These are phyloP conservation scores for Leccinum angustisporum DNA, from an alignment of 1,284 basidiomycete species.

Conservation along the genomic window DNA sequence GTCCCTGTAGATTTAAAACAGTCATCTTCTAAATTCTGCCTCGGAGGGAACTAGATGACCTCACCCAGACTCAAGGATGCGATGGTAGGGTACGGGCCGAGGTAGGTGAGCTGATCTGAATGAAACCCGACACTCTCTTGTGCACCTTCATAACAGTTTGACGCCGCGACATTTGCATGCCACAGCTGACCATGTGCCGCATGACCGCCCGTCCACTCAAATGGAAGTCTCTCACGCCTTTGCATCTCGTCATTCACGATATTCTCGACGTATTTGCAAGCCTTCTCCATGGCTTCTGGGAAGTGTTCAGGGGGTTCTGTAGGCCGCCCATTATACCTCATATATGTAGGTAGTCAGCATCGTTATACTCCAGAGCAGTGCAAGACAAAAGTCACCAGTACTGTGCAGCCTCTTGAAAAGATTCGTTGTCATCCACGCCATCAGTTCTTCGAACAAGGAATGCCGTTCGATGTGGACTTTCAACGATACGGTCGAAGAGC, in stretches of 20 bases:
- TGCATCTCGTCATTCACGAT: constrained; percentile 76
- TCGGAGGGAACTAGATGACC: constrained; percentile 18
- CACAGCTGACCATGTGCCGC: constrained; percentile 49
- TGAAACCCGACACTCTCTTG: constrained; percentile 87
- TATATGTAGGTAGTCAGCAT: constrained; percentile 14
- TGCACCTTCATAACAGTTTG: constrained; percentile 87
- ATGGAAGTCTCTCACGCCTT: constrained; percentile 58
- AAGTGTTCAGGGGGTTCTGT: constrained; percentile 61
- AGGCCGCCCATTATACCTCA: constrained; percentile 77
- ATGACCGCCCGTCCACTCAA: constrained; percentile 64
- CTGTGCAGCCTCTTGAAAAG: constrained; percentile 63
- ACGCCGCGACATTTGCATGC: constrained; percentile 88
- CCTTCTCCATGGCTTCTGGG: constrained; percentile 73
- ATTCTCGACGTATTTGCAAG: constrained; percentile 73
- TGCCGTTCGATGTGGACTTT: constrained; percentile 80
- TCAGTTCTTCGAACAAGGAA: constrained; percentile 64
- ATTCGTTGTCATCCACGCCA: constrained; percentile 42
- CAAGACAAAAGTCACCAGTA: constrained; percentile 51
- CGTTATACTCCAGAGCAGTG: not conserved
- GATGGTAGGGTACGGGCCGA: constrained; percentile 92
- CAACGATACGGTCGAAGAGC: constrained; percentile 78
- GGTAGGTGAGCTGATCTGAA: constrained; percentile 75
- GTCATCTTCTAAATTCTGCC: constrained; percentile 4
- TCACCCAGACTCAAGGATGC: constrained; percentile 89
- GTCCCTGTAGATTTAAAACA: constrained; percentile 51